Base-by-base conservation (phyloP, 768 basidiomycete genomes). In the Symmetrospora coprosmae region DNA sequence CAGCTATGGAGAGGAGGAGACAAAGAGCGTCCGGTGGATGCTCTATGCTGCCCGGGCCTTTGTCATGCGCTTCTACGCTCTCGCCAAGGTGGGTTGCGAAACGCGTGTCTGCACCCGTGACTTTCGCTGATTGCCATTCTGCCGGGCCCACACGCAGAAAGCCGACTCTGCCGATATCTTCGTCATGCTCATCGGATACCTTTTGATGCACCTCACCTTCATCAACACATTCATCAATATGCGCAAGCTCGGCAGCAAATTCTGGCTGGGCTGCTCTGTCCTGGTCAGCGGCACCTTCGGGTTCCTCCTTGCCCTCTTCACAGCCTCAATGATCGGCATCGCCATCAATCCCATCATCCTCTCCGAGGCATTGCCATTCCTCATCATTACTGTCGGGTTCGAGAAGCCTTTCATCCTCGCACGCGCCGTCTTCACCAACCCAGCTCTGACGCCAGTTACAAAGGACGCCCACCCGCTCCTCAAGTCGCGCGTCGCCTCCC, bases 351-450 rank as follows among this genome's bases (percentile, higher is more conserved):
- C 89, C 1, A 84, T 97, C 52, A 83, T 84, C 9, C 78, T 99
- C 50, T 88, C 87, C 9, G 94, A 99, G 72, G 92, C 94, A 0
- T 79, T 99, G 0, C 94, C 94, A 0, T 97, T 97, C 82, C 77
- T 97, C 47, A 91, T 99, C 34, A 92, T 92, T 72, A 94, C 90
- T 1, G 82, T 99, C 62, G 92, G 92, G 6, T 99, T 97, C 72
- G 94, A 99, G 74, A 97, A 99, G 72, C 92, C 91, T 0, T 82
- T 92, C 45, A 81, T 87, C 6, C 82, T 99, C 25, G 91, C 90
- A 2, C 79, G 83, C 13, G 84, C 89, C 1, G 86, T 97, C 16
- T 87, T 96, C 74, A 79, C 81, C 28, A 86, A 90, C 66, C 86
- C 85, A 1, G 73, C 75, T 8, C 28, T 56, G 45, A 66, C 67